These are phyloP conservation scores for Boletus fagicola DNA, from an alignment of 768 basidiomycete species.

Conservation along the genomic window DNA sequence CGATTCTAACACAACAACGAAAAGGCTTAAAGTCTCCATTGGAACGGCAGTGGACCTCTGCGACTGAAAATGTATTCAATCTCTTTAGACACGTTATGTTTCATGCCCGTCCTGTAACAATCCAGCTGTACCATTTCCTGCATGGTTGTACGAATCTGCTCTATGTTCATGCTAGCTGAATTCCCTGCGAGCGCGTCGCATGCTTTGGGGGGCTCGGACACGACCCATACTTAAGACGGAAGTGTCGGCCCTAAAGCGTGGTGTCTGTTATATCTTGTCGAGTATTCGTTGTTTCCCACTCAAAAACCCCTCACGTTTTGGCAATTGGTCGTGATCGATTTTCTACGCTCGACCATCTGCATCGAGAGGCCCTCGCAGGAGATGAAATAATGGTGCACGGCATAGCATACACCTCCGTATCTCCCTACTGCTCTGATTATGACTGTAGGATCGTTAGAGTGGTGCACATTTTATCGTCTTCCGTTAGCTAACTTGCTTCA, in stretches of 20 bases:
- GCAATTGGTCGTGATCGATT: slow-evolving; percentile 41
- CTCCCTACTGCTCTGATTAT: slow-evolving; percentile 60
- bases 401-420: slow-evolving; percentile 89
- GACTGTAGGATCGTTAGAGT: slow-evolving; percentile 78
- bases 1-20: slow-evolving; percentile 29
- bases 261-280: not conserved
- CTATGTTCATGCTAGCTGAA: not conserved
- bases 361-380: slow-evolving; percentile 76
- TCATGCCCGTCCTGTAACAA: not conserved
- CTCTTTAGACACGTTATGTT: not conserved
- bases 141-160: not conserved
- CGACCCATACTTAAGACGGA: not conserved
- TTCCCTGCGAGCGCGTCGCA: not conserved
- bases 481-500: not conserved
- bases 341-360: slow-evolving; percentile 40
- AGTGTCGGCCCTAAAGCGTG: slow-evolving; percentile 38
- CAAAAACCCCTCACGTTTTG: slow-evolving; percentile 45
- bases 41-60: slow-evolving; percentile 69
- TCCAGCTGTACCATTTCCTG: not conserved
- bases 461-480: slow-evolving; percentile 61
- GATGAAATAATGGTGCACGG: slow-evolving; percentile 87
- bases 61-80: slow-evolving; percentile 43
- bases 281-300: not conserved
- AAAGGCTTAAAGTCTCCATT: slow-evolving; percentile 74
- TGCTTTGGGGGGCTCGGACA: not conserved